A percentile compares a stretch with the other conserved stretches of the same genome.
phyloP scores from a whole-genome alignment of 441 rosid species.

The Pelargonium citronellum region DNA sequence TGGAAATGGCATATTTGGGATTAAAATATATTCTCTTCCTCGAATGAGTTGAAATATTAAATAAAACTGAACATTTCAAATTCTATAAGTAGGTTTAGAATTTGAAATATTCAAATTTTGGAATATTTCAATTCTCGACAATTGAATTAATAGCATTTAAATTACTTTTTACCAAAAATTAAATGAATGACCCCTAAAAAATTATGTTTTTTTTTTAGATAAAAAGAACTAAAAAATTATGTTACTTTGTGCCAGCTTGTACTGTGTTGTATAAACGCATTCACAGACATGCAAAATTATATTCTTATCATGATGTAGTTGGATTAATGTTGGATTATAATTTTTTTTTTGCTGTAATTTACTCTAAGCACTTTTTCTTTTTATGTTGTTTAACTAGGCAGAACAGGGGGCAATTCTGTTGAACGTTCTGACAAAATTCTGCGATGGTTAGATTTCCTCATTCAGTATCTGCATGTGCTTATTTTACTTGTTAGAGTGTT shows the following conservation, averaged over 20 bases:
- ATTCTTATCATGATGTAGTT: neutral
- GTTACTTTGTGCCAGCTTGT: neutral
- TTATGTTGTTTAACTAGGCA: constrained; percentile 45
- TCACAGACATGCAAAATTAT: neutral
- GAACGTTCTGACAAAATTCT: constrained; percentile 85
- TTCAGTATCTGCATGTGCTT: neutral
- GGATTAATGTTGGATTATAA: neutral
- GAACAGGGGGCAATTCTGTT: constrained; percentile 95
- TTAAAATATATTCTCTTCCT: no score
- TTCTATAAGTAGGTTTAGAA: no score
- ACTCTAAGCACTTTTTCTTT: constrained; percentile 5
- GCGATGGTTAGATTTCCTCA: constrained; percentile 44
- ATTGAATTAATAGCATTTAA: neutral
- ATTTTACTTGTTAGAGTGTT: neutral
- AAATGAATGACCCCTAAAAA: neutral
- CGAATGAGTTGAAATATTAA: no score
- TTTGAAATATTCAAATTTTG: no score
- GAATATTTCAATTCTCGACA: no score
- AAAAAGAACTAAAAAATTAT: neutral
- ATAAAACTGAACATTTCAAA: no score
- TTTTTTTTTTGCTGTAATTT: neutral
- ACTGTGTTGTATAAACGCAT: neutral
- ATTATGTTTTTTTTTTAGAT: no score
- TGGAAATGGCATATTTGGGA: no score
- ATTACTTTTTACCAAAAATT: neutral